These are phyloP conservation scores for Microdochium paspali DNA, from an alignment of 2,329 filamentous ascomycete species.

Conservation along the genomic window DNA sequence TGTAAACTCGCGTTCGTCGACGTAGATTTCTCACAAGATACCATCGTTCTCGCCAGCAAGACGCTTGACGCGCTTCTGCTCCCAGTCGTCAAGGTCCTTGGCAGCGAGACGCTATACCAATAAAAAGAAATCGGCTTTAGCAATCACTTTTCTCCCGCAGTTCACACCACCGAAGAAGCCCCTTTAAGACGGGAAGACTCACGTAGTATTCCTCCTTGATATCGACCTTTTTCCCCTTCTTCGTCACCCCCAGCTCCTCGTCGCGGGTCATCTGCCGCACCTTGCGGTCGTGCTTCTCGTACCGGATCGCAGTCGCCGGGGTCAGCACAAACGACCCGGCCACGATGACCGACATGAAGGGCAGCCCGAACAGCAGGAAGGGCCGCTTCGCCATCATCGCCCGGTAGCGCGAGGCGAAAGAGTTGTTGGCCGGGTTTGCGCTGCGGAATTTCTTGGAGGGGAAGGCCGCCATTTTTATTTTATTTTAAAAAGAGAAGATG, in stretches of 20 bases:
- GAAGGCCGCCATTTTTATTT: constrained; percentile 49
- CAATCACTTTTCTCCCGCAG: too few species aligned
- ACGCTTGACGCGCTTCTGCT: constrained; percentile 88
- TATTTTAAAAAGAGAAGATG: too few species aligned
- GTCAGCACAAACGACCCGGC: constrained; percentile 91
- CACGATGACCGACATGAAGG: constrained; percentile 83
- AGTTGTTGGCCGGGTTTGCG: constrained; percentile 48
- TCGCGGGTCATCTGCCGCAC: constrained; percentile 78
- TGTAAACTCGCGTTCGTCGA: too few species aligned
- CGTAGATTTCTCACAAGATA: constrained; percentile 50
- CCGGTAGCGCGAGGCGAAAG: constrained; percentile 70
- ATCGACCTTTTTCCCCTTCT: constrained; percentile 60
- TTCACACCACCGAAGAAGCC: too few species aligned
- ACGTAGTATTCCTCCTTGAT: constrained; percentile 85
- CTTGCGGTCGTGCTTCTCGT: constrained; percentile 86
- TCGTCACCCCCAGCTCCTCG: constrained; percentile 76
- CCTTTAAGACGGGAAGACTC: constrained; percentile 35
- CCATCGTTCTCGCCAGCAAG: constrained; percentile 87
- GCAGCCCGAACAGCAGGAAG: constrained; percentile 87
- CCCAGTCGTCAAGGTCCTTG: constrained; percentile 92
- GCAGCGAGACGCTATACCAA: constrained; percentile 60
- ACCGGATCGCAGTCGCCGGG: constrained; percentile 84
- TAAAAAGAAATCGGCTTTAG: constrained; percentile 7
- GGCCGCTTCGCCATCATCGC: constrained; percentile 66
- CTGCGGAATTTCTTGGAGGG: constrained; percentile 62